Conservation (phyloP, 1,284 basidiomycete species). For the Apiotrichum veenhuisii region DNA sequence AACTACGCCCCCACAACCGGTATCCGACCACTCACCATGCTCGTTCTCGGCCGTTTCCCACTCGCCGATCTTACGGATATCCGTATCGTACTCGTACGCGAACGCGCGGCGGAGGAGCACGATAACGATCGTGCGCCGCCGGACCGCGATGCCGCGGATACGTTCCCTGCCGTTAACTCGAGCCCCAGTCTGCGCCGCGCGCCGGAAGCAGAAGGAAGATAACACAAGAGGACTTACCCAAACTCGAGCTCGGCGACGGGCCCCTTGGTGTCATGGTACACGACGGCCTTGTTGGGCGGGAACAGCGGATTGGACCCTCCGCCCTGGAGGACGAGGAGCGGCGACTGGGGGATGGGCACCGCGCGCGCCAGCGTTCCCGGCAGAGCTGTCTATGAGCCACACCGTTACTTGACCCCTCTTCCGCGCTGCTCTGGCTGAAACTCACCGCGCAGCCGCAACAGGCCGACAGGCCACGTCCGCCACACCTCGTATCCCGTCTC, state of each 20-base stretch:
- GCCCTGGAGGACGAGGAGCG: constrained; percentile 82
- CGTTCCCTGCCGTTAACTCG: constrained; percentile 59
- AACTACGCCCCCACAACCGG: too few species aligned
- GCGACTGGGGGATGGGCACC: constrained; percentile 75
- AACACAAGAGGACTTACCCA: too few species aligned
- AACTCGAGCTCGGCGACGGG: constrained; percentile 90
- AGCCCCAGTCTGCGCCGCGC: too few species aligned
- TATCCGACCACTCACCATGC: constrained; percentile 67
- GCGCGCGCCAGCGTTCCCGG: constrained; percentile 70
- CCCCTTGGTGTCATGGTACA: constrained; percentile 77
- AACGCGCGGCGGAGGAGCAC: constrained; percentile 74
- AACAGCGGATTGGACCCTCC: constrained; percentile 87
- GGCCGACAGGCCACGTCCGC: constrained; percentile 68
- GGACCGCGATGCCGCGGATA: constrained; percentile 72
- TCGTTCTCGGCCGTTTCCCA: constrained; percentile 90
- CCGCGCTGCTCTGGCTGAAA: neutral
- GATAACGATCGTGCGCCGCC: constrained; percentile 77
- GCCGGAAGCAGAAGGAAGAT: too few species aligned
- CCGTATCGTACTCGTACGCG: constrained; percentile 66
- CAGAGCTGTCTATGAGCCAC: constrained; percentile 25
- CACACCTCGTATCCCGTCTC: constrained; percentile 84
- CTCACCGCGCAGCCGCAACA: constrained; percentile 74
- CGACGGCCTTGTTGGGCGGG: constrained; percentile 86
- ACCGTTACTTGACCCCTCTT: neutral
- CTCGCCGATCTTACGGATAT: constrained; percentile 62